Base-by-base conservation (phyloP, 1,284 basidiomycete genomes). In the Wolfiporia cocos region DNA sequence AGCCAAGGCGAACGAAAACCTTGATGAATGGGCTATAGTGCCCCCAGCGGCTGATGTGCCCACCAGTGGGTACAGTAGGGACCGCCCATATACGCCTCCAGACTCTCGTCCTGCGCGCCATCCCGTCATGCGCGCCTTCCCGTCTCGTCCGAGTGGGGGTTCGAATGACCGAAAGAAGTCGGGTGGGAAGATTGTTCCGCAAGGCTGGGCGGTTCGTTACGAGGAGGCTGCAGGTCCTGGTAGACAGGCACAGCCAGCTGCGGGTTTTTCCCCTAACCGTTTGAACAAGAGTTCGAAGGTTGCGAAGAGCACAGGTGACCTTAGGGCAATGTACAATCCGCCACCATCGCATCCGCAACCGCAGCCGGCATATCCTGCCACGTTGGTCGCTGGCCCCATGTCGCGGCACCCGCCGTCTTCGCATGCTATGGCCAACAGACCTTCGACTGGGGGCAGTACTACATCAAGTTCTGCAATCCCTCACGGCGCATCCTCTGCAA, bases 291-390 rank as follows among this genome's bases (percentile, higher is more conserved):
- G n/a, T n/a, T n/a, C n/a, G n/a, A n/a, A n/a, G n/a, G n/a, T n/a
- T n/a, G n/a, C 73, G 9, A 80, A 79, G 61, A 82, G 79, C 50
- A 74, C 80, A 68, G 73, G 73, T 48, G 75, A 77, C 47, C 62
- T 82, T 34, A 66, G 73, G 36, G 63, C 57, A 35, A 51, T 59
- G 12, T 59, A 62, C 23, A 62, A 53, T n/a, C n/a, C n/a, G n/a
- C n/a, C n/a, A n/a, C n/a, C n/a, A n/a, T n/a, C n/a, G n/a, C n/a
- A n/a, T n/a, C n/a, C n/a, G n/a, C n/a, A n/a, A n/a, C n/a, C n/a
- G n/a, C n/a, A n/a, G 37, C 58, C 49, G 34, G 11, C 29, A 14
- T 60, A 67, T 44, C 68, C 66, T n/a, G 42, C 63, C 4, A 66
- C 47, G 42, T 54, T 66, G 28, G 64, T 61, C 47, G 62, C 70